Conservation (phyloP, 2,329 filamentous ascomycete species). For the Aureobasidium sp. region DNA sequence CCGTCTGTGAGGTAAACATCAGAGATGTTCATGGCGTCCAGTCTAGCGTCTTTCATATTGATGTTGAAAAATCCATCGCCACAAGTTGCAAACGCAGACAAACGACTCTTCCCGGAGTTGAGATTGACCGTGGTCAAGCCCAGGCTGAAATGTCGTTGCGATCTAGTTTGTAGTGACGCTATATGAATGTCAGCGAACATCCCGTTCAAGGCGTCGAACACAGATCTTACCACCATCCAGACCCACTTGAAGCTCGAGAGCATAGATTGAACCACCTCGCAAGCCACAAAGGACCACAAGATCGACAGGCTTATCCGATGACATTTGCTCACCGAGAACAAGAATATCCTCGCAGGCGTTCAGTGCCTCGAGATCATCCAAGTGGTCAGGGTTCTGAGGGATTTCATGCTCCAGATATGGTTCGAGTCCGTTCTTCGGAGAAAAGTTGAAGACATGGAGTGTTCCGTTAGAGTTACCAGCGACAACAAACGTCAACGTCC, state of each 20-base stretch:
- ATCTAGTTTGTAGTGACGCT: neutral
- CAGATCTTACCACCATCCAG: neutral
- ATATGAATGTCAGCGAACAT: neutral
- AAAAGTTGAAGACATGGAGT: conserved; percentile 21
- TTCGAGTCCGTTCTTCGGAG: conserved; percentile 9
- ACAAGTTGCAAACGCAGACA: conserved; percentile 29
- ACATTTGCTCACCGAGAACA: conserved; percentile 13
- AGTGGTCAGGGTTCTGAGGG: neutral
- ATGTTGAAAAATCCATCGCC: conserved; percentile 30
- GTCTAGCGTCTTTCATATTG: conserved; percentile 15
- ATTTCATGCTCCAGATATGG: conserved; percentile 16
- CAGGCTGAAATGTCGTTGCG: neutral
- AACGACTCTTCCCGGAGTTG: neutral
- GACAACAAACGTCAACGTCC: conserved; percentile 20
- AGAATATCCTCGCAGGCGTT: conserved; percentile 26
- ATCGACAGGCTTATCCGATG: conserved; percentile 3
- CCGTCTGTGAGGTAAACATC: conserved; percentile 30
- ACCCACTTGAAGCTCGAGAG: conserved; percentile 13
- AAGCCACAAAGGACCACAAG: conserved; percentile 27
- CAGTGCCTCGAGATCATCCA: neutral
- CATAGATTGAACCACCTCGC: conserved; percentile 24
- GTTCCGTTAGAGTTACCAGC: conserved; percentile 24
- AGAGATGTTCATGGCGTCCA: conserved; percentile 21
- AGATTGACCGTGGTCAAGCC: conserved; percentile 15
- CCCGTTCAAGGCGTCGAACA: too few species aligned